Percentiles rank a stretch among this genome's conserved stretches.
Evolutionary conservation across 306 rosid species (phyloP).

Genomic region (Acacia crassicarpa): DNA sequence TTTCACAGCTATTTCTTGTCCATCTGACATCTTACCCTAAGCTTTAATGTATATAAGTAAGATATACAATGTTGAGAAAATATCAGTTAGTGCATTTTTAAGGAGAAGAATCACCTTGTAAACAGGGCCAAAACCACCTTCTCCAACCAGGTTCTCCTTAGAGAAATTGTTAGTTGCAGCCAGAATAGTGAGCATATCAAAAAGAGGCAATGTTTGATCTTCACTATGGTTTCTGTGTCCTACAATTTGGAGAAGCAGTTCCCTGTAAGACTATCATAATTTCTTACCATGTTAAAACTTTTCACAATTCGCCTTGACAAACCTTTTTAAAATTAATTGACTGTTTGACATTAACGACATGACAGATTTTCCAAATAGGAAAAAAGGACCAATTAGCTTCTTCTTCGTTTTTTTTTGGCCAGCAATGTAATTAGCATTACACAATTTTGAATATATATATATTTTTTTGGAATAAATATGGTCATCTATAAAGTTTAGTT

Average conservation of each 20-base stretch:
- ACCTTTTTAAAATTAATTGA: not conserved
- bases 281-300: not conserved
- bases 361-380: not conserved
- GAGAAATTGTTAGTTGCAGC: slow-evolving; percentile 44
- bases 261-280: not conserved
- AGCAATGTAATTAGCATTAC: no score
- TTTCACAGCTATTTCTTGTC: not conserved
- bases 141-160: slow-evolving; percentile 38
- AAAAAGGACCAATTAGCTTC: no score
- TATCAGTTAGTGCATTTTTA: not conserved
- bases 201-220: slow-evolving; percentile 34
- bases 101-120: slow-evolving; percentile 41
- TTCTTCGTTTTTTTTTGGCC: no score
- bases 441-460: no score
- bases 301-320: not conserved
- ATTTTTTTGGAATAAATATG: not conserved
- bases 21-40: slow-evolving; percentile 23
- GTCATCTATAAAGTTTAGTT: not conserved
- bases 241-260: not conserved
- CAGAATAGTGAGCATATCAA: slow-evolving; percentile 28
- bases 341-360: not conserved
- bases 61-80: not conserved
- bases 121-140: slow-evolving; percentile 56
- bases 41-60: not conserved
- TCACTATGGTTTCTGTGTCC: slow-evolving; percentile 22